These are phyloP conservation scores for Aspergillus phoenicis DNA, from an alignment of 2,329 filamentous ascomycete species.

Conservation along the genomic window DNA sequence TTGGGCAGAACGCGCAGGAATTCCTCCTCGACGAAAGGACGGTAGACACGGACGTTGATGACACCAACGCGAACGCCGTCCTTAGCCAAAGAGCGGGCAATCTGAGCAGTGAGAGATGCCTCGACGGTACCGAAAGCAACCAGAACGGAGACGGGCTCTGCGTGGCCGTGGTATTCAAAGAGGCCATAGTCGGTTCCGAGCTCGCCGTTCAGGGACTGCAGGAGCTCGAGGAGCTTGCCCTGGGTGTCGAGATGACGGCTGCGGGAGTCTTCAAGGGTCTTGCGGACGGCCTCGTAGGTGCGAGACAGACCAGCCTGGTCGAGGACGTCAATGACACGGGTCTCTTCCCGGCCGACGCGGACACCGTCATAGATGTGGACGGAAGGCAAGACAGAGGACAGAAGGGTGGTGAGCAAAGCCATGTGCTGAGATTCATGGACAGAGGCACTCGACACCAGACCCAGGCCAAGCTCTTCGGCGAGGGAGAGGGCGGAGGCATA, in stretches of 20 bases:
- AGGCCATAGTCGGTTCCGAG: slow-evolving; percentile 89
- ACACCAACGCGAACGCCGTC: slow-evolving; percentile 80
- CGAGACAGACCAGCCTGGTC: slow-evolving; percentile 70
- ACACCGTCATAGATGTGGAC: slow-evolving; percentile 89
- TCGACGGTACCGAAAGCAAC: slow-evolving; percentile 94
- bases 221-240: slow-evolving; percentile 69
- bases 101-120: slow-evolving; percentile 79
- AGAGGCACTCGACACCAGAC: slow-evolving; percentile 80
- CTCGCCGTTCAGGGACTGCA: slow-evolving; percentile 81
- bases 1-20: slow-evolving; percentile 81
- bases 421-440: slow-evolving; percentile 95
- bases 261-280: slow-evolving; percentile 63
- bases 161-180: slow-evolving; percentile 92
- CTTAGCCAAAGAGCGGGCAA: slow-evolving; percentile 70
- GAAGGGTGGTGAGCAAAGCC: slow-evolving; percentile 80
- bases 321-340: slow-evolving; percentile 78
- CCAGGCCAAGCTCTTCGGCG: slow-evolving; percentile 87
- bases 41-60: slow-evolving; percentile 88
- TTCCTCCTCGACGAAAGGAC: slow-evolving; percentile 91
- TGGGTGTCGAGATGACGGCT: slow-evolving; percentile 71
- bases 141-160: slow-evolving; percentile 75
- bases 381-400: slow-evolving; percentile 77
- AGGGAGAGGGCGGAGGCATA: slow-evolving; percentile 79
- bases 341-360: slow-evolving; percentile 77
- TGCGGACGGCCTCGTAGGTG: slow-evolving; percentile 67